Evolutionary conservation across 2,329 filamentous ascomycete genomes (phyloP), one percentile per base, ranked within the genome.

Genomic region (Pseudonectria buxi): DNA sequence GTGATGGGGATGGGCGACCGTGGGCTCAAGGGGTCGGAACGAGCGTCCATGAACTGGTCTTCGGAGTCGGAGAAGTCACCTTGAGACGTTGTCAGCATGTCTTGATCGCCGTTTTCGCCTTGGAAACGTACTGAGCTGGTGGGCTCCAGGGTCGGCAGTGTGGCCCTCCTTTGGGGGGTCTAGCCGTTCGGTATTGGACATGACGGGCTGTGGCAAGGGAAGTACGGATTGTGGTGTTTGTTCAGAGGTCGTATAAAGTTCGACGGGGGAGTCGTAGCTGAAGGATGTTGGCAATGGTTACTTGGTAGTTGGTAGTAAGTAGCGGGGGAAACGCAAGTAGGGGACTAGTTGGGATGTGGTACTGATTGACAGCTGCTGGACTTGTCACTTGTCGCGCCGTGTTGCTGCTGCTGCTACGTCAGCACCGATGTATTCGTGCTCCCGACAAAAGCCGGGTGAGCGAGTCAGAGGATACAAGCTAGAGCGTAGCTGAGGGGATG

Each of bases 41-140:
- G 74, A 24, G 79, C 78, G 55, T 83, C 79, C 33, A 75, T 81
- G 58, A 81, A 83, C 60, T 83, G 79, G 47, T 83, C 79, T 30
- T 83, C 79, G 18, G 76, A 81, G 43, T 82, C 79, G 32, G 78
- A 80, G 22, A 65, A 67, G 40, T 73, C 72, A 61, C 56, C 58
- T 58, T 58, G 28, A 25, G 14, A 15, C 25, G 24, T 34, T 33
- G 47, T 62, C 44, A 63, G 55, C 37, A 43, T 29, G 15, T 12
- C 18, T 22, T 13, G 10, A 14, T 28, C 16, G 28, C 12, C 35
- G 27, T 37, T 18, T 30, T 26, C 32, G 30, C 14, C 10, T 27
- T 28, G 22, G 33, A 27, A 30, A 44, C 46, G 24, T 55, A 80
- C 77, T 70, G 41, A 79, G 62, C 38, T 80, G 75, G 54, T 70